Percentiles rank a stretch among this genome's conserved stretches.
Conservation (phyloP, 352 stramenopile species). For the Phytophthora ohioensis region DNA sequence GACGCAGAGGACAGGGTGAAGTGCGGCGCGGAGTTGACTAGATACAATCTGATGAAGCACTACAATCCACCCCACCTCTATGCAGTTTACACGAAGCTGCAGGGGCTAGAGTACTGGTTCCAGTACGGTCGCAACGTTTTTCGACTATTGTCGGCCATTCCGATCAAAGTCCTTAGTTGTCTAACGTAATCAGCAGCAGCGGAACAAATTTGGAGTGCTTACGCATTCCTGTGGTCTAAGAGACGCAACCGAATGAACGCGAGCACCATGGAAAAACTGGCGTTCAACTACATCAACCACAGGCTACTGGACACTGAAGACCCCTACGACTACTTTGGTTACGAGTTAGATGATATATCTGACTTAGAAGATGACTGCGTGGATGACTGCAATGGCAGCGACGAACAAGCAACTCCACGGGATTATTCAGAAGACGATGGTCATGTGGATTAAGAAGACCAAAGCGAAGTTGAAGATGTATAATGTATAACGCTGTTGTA, state of each 20-base stretch:
- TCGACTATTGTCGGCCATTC: neutral
- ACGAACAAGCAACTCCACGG: too few species aligned
- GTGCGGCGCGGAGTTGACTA: neutral
- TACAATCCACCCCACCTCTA: neutral
- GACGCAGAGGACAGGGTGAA: neutral
- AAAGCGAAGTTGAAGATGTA: neutral
- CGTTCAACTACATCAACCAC: neutral
- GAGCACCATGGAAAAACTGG: neutral
- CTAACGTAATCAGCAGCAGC: neutral
- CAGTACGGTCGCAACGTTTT: neutral
- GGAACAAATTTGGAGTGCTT: constrained; percentile 2
- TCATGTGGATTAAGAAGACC: neutral
- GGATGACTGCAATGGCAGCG: neutral
- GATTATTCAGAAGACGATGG: too few species aligned
- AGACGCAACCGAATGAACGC: neutral
- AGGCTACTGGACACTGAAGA: neutral
- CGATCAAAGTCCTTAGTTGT: neutral
- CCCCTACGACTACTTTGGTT: neutral
- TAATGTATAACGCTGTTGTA: neutral
- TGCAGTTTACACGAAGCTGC: neutral
- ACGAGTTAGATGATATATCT: neutral
- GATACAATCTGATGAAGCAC: neutral
- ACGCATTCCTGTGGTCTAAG: neutral
- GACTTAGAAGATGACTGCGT: neutral
- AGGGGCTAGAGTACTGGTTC: neutral